Evolutionary conservation across 2,329 filamentous ascomycete species (phyloP).

Genomic region (Neonectria faginata): DNA sequence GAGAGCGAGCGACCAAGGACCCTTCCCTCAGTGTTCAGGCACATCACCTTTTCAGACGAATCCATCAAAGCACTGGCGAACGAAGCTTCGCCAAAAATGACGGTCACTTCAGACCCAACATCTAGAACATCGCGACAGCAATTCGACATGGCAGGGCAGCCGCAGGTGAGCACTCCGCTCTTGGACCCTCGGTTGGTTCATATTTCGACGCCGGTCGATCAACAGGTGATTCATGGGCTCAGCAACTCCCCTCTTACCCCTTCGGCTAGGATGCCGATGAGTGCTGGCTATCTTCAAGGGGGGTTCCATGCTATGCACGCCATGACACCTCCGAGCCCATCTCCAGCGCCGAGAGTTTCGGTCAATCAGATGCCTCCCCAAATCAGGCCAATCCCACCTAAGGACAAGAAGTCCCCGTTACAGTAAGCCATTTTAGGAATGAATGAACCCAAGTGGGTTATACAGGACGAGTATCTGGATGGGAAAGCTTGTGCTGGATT

Average conservation of each 20-base stretch:
- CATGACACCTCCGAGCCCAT: slow-evolving; percentile 38
- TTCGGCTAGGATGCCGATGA: not conserved
- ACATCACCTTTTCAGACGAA: slow-evolving; percentile 30
- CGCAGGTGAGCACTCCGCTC: not conserved
- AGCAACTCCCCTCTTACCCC: slow-evolving; percentile 17
- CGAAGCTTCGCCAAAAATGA: not conserved
- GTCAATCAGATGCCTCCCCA: slow-evolving; percentile 5
- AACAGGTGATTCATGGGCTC: not conserved
- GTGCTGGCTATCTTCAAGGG: not conserved
- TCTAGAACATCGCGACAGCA: not conserved
- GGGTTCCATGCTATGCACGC: slow-evolving; percentile 9
- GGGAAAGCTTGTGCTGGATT: not conserved
- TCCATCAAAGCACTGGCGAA: slow-evolving; percentile 26
- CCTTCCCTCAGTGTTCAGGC: slow-evolving; percentile 20
- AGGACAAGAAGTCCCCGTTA: not conserved
- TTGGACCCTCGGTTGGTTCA: slow-evolving; percentile 1
- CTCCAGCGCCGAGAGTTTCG: slow-evolving; percentile 33
- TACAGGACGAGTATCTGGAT: not conserved
- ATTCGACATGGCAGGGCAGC: not conserved
- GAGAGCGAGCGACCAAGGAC: slow-evolving; percentile 7
- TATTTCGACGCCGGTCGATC: slow-evolving; percentile 2
- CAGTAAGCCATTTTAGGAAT: not conserved
- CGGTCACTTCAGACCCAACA: slow-evolving; percentile 3
- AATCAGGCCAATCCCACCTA: not conserved
- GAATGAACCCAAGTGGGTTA: not conserved